These are phyloP conservation scores for Chlorokybus atmophyticus DNA, from an alignment of 139 green algal genomes.

Conservation along the genomic window DNA sequence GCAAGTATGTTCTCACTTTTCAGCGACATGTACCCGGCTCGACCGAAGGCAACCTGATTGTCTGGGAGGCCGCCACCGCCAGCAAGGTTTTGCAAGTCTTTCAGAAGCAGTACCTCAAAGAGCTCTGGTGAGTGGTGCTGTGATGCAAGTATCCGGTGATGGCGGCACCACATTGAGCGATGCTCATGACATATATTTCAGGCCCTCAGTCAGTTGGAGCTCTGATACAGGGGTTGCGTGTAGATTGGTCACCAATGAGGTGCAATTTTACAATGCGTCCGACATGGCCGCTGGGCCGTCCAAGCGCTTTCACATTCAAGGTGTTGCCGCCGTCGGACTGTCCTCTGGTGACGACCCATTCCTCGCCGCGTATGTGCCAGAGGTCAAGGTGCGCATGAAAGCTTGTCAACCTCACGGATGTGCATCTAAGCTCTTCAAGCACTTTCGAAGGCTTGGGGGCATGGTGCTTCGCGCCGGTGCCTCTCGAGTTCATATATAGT, in stretches of 20 bases:
- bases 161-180: too few relatives aligned
- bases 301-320: slow-evolving; percentile 26
- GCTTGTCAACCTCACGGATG: too few relatives aligned
- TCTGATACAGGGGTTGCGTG: slow-evolving; percentile 45
- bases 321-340: slow-evolving; percentile 6
- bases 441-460: neutral
- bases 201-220: slow-evolving; percentile 63
- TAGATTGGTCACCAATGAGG: slow-evolving; percentile 65
- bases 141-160: too few relatives aligned
- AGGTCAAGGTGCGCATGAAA: slow-evolving; percentile 30
- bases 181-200: too few relatives aligned
- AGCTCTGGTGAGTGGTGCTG: too few relatives aligned
- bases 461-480: neutral
- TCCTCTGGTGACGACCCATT: slow-evolving; percentile 1
- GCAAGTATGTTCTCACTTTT: too few relatives aligned
- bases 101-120: too few relatives aligned
- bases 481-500: neutral
- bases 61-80: too few relatives aligned
- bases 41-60: too few relatives aligned
- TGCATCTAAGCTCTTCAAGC: neutral
- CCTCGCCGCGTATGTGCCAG: slow-evolving; percentile 14
- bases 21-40: too few relatives aligned
- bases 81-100: too few relatives aligned
- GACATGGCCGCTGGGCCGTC: slow-evolving; percentile 31
- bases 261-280: slow-evolving; percentile 59